phyloP scores from a whole-genome alignment of 257 asterid genomes.

The Solanum tarijense region DNA sequence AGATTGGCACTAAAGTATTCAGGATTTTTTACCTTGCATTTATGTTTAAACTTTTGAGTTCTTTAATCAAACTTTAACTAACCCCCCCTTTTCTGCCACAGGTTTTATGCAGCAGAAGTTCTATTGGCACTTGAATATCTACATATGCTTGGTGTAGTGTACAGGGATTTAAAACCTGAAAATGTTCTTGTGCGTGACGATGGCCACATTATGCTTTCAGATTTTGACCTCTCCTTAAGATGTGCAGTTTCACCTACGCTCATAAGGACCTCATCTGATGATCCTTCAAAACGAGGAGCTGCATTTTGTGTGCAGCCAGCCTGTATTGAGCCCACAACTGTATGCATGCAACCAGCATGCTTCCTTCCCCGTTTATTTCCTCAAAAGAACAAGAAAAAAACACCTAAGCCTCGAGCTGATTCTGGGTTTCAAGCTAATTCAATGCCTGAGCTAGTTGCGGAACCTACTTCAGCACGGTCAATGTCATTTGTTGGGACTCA shows the following conservation, averaged over 20 bases:
- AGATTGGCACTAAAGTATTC: background rate
- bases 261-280: conserved; percentile 34
- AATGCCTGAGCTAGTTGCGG: conserved; percentile 66
- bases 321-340: conserved; percentile 61
- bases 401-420: conserved; percentile 39
- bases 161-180: conserved; percentile 75
- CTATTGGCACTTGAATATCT: conserved; percentile 74
- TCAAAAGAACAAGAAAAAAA: conserved; percentile 45
- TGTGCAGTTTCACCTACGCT: conserved; percentile 72
- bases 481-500: conserved; percentile 86
- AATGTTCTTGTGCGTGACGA: conserved; percentile 74
- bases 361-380: conserved; percentile 60
- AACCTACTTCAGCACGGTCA: conserved; percentile 74
- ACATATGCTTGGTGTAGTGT: conserved; percentile 84
- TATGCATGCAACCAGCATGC: conserved; percentile 68
- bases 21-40: background rate
- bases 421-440: conserved; percentile 20
- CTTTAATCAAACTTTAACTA: background rate
- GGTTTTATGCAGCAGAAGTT: conserved; percentile 85
- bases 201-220: conserved; percentile 87
- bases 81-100: conserved; percentile 8
- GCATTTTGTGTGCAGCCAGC: conserved; percentile 76
- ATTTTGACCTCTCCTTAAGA: conserved; percentile 71
- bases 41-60: background rate
- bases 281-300: conserved; percentile 40